phyloP scores from a whole-genome alignment of 2,329 filamentous ascomycete species.

The Sclerotinia subarctica region DNA sequence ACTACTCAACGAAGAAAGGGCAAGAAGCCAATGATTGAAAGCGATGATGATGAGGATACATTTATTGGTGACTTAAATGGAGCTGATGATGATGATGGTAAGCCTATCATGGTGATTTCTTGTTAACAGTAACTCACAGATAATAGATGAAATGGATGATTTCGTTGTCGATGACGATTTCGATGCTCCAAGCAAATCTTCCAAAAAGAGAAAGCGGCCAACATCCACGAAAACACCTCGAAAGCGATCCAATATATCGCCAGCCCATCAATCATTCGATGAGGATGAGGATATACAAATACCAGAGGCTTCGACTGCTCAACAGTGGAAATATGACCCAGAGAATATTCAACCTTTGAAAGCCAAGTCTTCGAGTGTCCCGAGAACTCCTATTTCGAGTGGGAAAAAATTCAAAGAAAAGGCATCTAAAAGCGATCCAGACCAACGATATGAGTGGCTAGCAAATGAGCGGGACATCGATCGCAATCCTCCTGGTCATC shows the following conservation, averaged over 20 bases:
- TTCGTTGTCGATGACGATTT: constrained; percentile 83
- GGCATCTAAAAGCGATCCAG: constrained; percentile 76
- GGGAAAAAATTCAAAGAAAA: constrained; percentile 53
- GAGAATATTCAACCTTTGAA: constrained; percentile 52
- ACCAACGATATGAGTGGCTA: constrained; percentile 86
- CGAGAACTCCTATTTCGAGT: constrained; percentile 38
- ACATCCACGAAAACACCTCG: constrained; percentile 51
- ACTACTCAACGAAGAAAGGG: constrained; percentile 40
- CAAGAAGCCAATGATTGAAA: constrained; percentile 60
- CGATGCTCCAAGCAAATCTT: constrained; percentile 55
- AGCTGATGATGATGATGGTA: constrained; percentile 56
- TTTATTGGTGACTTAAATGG: constrained; percentile 61
- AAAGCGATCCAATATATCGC: constrained; percentile 60
- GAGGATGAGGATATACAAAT: constrained; percentile 51
- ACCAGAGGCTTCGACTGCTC: constrained; percentile 66
- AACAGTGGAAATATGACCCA: constrained; percentile 77
- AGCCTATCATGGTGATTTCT: constrained; percentile 28
- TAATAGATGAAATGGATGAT: constrained; percentile 69
- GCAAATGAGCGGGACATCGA: constrained; percentile 83
- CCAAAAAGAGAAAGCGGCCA: constrained; percentile 68
- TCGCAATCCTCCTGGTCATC: constrained; percentile 70
- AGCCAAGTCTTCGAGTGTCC: constrained; percentile 43
- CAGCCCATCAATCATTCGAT: constrained; percentile 45
- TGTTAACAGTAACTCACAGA: constrained; percentile 12
- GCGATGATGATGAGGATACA: constrained; percentile 65